Evolutionary conservation across 306 rosid species (phyloP), one percentile per base, ranked within the genome.

Genomic region (Inga laurina): DNA sequence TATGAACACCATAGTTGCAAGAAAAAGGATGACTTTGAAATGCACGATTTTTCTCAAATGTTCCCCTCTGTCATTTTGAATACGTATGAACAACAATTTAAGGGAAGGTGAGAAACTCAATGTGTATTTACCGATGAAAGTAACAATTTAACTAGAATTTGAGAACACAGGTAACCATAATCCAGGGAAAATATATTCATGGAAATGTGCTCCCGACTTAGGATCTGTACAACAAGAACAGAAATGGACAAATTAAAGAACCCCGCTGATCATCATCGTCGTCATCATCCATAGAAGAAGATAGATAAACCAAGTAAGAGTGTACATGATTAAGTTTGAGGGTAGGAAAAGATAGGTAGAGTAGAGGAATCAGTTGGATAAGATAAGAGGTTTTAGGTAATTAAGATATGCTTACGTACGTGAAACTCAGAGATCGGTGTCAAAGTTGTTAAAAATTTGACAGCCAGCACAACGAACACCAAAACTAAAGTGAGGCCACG

Each of bases 261-360:
- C 43, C 27, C 30, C 48, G 54, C 59, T 68, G 57, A 82, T 57
- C 78, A 87, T 84, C 67, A 76, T 81, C 83, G 66, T 51, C 79
- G 56, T 72, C 76, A 57, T 72, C 76, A 74, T 52, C 27, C 41
- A 78, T 22, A 77, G 54, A 76, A 87, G 75, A 68, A 81, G 82
- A 57, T 72, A 67, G 52, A 45, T 37, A 76, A 52, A 62, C 37
- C 37, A 54, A 78, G 70, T 49, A 52, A 67, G 41, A 65, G 13
- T 11, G 21, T 11, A 56, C 4, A 41, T 32, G 61, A 43, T 10
- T 30, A 22, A 57, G 73, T 43, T 78, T 32, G 37, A 56, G 81
- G 45, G 24, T 70, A 70, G 54, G 62, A 30, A 30, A 43, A 41
- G 37, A 66, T 0, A 74, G n/a, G 43, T 0, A 76, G 39, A 76